Base-by-base conservation (phyloP, 2,329 filamentous ascomycete species). In the Escovopsis sp. region DNA sequence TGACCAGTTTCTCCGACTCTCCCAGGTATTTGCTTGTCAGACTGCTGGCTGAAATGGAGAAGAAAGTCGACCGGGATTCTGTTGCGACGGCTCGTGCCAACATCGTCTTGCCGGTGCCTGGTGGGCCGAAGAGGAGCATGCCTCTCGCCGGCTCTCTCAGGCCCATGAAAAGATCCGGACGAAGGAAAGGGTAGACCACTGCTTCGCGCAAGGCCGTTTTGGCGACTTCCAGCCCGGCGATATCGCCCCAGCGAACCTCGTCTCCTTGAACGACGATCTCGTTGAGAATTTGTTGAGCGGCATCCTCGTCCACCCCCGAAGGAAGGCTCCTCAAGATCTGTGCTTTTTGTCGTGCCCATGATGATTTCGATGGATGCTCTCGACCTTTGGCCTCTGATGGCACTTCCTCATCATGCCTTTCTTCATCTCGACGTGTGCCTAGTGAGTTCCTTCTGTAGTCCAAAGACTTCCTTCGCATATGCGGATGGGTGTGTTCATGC, bases 41-140 rank as follows among this genome's bases (percentile, higher is more conserved):
- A 47, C 83, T 93, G 52, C 85, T 93, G 13, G 90, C 86, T 5
- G 86, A 94, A 37, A 98, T 94, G 12, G 87, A 92, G 60, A 98
- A 96, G 58, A 96, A 98, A 0, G 92, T 93, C 10, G 85, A 93
- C 48, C 77, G 80, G 2, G 84, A 93, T 56, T 98, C 90, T 0
- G 90, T 96, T 1, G 90, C 90, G 1, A 96, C 88, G n/a, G 56
- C 54, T 43, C 90, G 74, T 9, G 90, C 90, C 27, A 98, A 65
- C 90, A 98, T 98, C 0, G 90, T 98, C 58, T 98, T 98, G 35
- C 90, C 90, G 0, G 90, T 98, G n/a, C 90, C 90, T 0, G 90
- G 90, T 1, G 90, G 90, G 0, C 90, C 90, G 51, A 98, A 98
- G 1, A 98, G 67, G 2, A 98, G 67, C 84, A 98, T 96, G 5